Evolutionary conservation across 306 rosid genomes (phyloP), one percentile per base, ranked within the genome.

Genomic region (Ochetophila trinervis): DNA sequence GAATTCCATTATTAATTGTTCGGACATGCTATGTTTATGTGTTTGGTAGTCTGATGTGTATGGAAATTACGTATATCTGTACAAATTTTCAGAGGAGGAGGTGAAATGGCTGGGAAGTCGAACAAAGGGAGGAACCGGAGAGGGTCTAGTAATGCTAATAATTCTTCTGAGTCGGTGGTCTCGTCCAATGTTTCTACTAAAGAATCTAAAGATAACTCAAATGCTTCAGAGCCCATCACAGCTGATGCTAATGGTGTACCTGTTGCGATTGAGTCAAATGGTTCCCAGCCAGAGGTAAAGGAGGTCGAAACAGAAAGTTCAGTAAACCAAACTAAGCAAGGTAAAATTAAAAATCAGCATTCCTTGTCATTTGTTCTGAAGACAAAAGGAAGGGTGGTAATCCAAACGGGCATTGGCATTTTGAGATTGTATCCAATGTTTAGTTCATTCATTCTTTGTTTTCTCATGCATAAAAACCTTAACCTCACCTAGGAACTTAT

Each of bases 21-120:
- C 1, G 15, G 8, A 47, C 51, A 11, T 47, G 18, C 15, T 47
- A 47, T 47, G 5, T 47, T 47, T 47, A 17, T 47, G 51, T 13
- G n/a, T 58, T 8, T 53, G 57, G 57, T 12, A 4, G 17, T 21
- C 0, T 23, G 35, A 2, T 23, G 34, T 4, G 10, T 21, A 55
- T 53, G 13, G 7, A 18, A 61, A 19, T 6, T 4, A 10, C 18
- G 34, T 34, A 21, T 66, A 15, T 53, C 65, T 71, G 74, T 62
- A 4, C 23, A 21, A 58, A 45, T 63, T 57, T 67, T 76, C 60
- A 74, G 74, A 65, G 17, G 17, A 40, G 80, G 70, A 14, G 78
- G 78, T 58, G 58, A 60, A 74, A 94, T 94, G 99, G 99, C 96
- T 53, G 97, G 99, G 52, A 94, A 88, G 65, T 88, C 97, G 0